phyloP scores from a whole-genome alignment of 2,329 filamentous ascomycete species.

The Fusarium floridanum region DNA sequence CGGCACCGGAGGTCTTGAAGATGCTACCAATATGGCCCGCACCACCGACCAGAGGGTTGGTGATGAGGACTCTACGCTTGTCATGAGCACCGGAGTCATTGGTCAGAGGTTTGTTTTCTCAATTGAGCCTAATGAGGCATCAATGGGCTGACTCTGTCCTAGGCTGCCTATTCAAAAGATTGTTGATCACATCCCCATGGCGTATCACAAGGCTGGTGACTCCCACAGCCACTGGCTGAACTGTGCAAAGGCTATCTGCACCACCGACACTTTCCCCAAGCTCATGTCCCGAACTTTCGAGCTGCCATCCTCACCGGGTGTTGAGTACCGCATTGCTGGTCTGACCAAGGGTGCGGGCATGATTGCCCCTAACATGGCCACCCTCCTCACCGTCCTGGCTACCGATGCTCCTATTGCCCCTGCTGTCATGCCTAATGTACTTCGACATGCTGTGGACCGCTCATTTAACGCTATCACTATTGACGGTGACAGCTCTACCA shows the following conservation, averaged over 20 bases:
- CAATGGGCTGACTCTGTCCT: constrained; percentile 31
- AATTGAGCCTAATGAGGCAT: constrained; percentile 11
- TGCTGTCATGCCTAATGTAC: constrained; percentile 74
- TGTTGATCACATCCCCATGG: constrained; percentile 81
- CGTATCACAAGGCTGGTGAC: constrained; percentile 76
- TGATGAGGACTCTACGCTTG: constrained; percentile 74
- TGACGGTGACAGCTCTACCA: constrained; percentile 97
- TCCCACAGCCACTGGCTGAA: constrained; percentile 89
- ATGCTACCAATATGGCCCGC: constrained; percentile 86
- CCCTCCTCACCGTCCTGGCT: constrained; percentile 89
- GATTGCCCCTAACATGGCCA: constrained; percentile 99
- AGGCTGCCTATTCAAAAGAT: constrained; percentile 94
- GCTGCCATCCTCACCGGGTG: constrained; percentile 81
- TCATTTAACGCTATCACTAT: constrained; percentile 98
- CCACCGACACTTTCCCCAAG: constrained; percentile 98
- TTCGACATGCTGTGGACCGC: constrained; percentile 80
- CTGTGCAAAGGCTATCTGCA: constrained; percentile 93
- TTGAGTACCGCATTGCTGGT: constrained; percentile 87
- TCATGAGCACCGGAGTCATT: constrained; percentile 99
- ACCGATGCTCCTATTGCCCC: constrained; percentile 88
- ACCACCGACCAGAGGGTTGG: constrained; percentile 77
- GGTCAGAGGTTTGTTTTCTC: constrained; percentile 77
- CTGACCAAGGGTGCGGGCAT: constrained; percentile 99
- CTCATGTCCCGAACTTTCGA: constrained; percentile 87
- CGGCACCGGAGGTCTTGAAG: constrained; percentile 87